Percentiles rank a stretch among this genome's conserved stretches.
phyloP scores from a whole-genome alignment of 495 filamentous ascomycete genomes.

The Xylaria telfairii region DNA sequence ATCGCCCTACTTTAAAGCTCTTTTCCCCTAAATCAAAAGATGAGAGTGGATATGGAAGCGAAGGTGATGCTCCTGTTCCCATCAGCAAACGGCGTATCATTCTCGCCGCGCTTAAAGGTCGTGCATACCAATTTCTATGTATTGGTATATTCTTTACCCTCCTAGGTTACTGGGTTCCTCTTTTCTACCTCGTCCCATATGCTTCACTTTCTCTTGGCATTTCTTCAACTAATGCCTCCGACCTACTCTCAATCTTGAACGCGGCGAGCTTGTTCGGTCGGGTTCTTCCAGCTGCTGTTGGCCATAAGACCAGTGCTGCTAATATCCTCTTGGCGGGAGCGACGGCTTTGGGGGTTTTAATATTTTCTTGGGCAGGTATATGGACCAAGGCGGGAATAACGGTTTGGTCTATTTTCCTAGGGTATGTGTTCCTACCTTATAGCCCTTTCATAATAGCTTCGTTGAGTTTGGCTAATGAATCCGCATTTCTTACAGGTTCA shows the following conservation, averaged over 20 bases:
- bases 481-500: background rate
- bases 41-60: background rate
- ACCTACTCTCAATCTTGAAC: conserved; percentile 9
- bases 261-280: conserved; percentile 18
- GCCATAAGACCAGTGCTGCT: conserved; percentile 3
- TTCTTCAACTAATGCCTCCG: background rate
- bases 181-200: conserved; percentile 18
- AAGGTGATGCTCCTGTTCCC: background rate
- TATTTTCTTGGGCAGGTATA: background rate
- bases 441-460: background rate
- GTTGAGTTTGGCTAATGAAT: background rate
- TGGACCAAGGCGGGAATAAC: background rate
- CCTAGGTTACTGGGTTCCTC: conserved; percentile 14
- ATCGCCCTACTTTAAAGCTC: background rate
- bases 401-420: conserved; percentile 15
- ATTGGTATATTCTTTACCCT: conserved; percentile 1
- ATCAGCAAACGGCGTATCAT: background rate
- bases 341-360: background rate
- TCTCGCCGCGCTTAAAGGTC: background rate
- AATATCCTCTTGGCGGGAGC: conserved; percentile 11
- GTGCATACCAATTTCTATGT: conserved; percentile 2
- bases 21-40: background rate
- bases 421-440: background rate
- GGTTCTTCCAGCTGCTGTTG: conserved; percentile 14
- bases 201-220: conserved; percentile 5